Conservation (phyloP, 2,329 filamentous ascomycete genomes). For the Diplodia mutila region DNA sequence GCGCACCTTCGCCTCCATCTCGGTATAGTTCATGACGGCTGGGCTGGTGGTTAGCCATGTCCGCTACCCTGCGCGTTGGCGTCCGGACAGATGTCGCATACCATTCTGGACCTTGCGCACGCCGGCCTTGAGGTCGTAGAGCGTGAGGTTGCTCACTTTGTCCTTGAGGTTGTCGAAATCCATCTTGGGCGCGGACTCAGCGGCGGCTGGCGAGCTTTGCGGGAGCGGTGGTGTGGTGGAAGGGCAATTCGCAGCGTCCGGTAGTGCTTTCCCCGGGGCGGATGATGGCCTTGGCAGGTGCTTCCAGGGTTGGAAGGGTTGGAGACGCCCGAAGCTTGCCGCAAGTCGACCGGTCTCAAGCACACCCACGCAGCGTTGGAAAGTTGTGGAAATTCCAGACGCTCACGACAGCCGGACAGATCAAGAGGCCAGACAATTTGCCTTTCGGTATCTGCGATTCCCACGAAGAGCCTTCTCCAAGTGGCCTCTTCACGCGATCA, state of each 20-base stretch:
- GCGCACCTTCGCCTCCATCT: constrained; percentile 81
- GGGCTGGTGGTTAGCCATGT: constrained; percentile 35
- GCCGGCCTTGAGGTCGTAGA: constrained; percentile 94
- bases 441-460: neutral
- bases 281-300: constrained; percentile 12
- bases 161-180: constrained; percentile 84
- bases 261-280: constrained; percentile 8
- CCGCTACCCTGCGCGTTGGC: neutral
- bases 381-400: neutral
- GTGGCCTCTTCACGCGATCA: neutral
- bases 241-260: neutral
- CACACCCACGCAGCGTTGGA: neutral
- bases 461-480: neutral
- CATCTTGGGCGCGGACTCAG: constrained; percentile 58
- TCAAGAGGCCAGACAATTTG: neutral
- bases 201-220: neutral
- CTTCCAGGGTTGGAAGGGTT: constrained; percentile 13
- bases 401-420: neutral
- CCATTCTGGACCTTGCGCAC: constrained; percentile 97
- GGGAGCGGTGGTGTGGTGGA: constrained; percentile 2
- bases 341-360: neutral
- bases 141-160: constrained; percentile 85
- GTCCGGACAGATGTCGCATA: constrained; percentile 49
- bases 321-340: constrained; percentile 3
- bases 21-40: constrained; percentile 98